phyloP scores from a whole-genome alignment of 2,329 filamentous ascomycete genomes.

The Trichophaea hybrida region DNA sequence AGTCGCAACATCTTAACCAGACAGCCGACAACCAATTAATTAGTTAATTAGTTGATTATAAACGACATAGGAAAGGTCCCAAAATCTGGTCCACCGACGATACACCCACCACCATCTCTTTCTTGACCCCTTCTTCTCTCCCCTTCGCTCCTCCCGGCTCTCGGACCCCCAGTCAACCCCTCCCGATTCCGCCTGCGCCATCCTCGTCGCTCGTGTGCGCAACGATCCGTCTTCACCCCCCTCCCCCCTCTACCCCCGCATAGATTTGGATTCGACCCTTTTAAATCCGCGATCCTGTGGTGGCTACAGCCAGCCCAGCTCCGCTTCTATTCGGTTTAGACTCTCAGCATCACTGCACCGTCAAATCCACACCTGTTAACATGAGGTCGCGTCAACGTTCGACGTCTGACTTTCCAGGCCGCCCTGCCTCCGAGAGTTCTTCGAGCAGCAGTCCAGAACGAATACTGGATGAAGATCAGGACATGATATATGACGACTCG shows the following conservation, averaged over 20 bases:
- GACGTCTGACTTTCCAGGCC: slow-evolving; percentile 6
- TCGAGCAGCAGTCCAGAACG: slow-evolving; percentile 27
- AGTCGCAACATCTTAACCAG: no score
- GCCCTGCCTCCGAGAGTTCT: slow-evolving; percentile 17
- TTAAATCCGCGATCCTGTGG: neutral
- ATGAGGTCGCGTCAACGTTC: slow-evolving; percentile 2
- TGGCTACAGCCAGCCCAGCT: no score
- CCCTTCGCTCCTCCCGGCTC: neutral
- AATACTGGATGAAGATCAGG: slow-evolving; percentile 22
- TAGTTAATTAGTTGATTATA: no score
- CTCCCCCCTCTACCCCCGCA: neutral
- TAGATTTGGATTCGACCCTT: neutral
- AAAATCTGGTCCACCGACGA: no score
- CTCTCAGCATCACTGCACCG: no score
- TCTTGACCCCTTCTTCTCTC: neutral
- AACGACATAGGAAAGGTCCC: no score
- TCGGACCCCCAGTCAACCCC: neutral
- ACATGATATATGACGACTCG: slow-evolving; percentile 25
- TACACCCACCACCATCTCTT: neutral
- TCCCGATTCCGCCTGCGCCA: neutral
- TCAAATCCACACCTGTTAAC: neutral
- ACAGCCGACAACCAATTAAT: no score
- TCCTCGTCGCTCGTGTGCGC: slow-evolving; percentile 29
- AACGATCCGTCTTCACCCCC: slow-evolving; percentile 45
- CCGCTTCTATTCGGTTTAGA: no score